Evolutionary conservation across 208 protist genomes (phyloP).

Genomic region (Zelonia costaricensis): DNA sequence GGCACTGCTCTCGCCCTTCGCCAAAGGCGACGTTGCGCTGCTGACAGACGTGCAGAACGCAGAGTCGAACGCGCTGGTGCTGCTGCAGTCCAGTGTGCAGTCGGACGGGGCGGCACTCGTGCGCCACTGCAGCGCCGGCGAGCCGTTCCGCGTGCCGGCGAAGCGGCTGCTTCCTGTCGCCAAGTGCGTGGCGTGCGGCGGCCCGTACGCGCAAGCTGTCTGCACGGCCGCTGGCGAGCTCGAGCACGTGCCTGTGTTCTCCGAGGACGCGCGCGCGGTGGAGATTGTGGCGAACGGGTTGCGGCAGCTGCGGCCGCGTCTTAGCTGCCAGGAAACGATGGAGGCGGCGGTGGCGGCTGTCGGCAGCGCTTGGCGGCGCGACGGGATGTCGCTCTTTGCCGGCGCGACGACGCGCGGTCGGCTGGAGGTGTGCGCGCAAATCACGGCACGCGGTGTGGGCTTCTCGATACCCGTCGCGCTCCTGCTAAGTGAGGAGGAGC

Average conservation of each 20-base stretch:
- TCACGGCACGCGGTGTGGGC: slow-evolving; percentile 4
- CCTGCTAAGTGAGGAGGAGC: slow-evolving; percentile 43
- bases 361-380: slow-evolving; percentile 14
- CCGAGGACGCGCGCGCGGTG: slow-evolving; percentile 39
- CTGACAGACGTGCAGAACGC: slow-evolving; percentile 28
- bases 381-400: slow-evolving; percentile 2
- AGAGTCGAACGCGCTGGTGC: slow-evolving; percentile 30
- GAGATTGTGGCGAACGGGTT: slow-evolving; percentile 36
- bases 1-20: slow-evolving; percentile 17
- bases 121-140: slow-evolving; percentile 13
- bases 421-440: slow-evolving; percentile 4
- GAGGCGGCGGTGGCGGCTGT: slow-evolving; percentile 18
- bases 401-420: slow-evolving; percentile 8
- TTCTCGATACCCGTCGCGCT: slow-evolving; percentile 37
- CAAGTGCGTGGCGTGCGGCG: slow-evolving; percentile 47
- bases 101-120: slow-evolving; percentile 36
- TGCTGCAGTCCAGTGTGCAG: slow-evolving; percentile 22
- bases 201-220: slow-evolving; percentile 28
- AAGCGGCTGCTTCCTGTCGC: slow-evolving; percentile 47
- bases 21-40: slow-evolving; percentile 44
- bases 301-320: not conserved
- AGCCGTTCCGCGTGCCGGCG: slow-evolving; percentile 29
- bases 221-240: slow-evolving; percentile 23
- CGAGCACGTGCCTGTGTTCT: slow-evolving; percentile 29
- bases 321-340: slow-evolving; percentile 9